A percentile compares a stretch with the other conserved stretches of the same genome.
Conservation (phyloP, 192 early-diverging fungal genomes). For the Spizellomyces punctatus region DNA sequence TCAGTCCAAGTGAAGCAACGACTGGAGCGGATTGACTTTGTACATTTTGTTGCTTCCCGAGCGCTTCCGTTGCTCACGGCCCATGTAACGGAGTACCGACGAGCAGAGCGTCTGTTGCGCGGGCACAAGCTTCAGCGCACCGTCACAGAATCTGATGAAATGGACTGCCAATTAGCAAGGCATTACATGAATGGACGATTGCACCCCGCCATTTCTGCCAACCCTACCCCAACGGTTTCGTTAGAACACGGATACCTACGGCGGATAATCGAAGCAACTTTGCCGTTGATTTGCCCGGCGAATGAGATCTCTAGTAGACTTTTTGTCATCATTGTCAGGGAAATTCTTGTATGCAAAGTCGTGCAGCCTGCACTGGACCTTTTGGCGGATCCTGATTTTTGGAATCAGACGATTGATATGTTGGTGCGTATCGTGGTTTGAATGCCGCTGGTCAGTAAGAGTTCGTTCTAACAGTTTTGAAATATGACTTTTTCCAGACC, state of each 20-base stretch:
- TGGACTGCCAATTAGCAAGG: constrained; percentile 57
- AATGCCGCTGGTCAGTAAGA: background rate
- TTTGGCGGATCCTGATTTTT: constrained; percentile 82
- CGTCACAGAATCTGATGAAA: constrained; percentile 55
- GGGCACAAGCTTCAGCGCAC: constrained; percentile 15
- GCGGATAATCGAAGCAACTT: constrained; percentile 55
- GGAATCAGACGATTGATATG: constrained; percentile 77
- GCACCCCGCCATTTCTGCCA: constrained; percentile 54
- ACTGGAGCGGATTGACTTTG: constrained; percentile 59
- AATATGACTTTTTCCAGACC: no score
- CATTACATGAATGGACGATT: constrained; percentile 60
- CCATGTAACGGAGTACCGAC: constrained; percentile 68
- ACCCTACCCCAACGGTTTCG: constrained; percentile 3
- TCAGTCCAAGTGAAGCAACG: constrained; percentile 41
- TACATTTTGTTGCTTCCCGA: constrained; percentile 60
- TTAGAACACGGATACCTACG: constrained; percentile 61
- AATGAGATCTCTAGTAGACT: constrained; percentile 60
- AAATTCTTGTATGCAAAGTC: constrained; percentile 71
- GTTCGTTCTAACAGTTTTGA: no score
- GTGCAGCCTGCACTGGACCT: constrained; percentile 68
- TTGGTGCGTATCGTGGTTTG: constrained; percentile 26
- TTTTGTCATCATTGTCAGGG: constrained; percentile 69
- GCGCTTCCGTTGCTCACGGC: constrained; percentile 71
- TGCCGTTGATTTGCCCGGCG: constrained; percentile 67
- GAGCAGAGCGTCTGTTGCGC: constrained; percentile 58